Base-by-base conservation (phyloP, 1,284 basidiomycete species). In the Xerocomus cyaneibrunnescens region DNA sequence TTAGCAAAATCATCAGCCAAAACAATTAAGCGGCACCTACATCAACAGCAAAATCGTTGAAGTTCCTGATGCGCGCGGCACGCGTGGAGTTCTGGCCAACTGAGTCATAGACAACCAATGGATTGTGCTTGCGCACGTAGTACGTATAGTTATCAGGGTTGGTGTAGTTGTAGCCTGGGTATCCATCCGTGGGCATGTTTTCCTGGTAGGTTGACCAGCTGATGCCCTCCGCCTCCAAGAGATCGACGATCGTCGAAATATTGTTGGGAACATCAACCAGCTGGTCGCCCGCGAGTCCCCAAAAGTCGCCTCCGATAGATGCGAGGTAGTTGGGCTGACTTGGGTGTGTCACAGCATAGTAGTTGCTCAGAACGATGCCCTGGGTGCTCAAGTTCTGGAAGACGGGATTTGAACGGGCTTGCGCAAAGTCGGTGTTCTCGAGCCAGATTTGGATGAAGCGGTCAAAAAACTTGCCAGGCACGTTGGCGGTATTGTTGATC, bases 291-390 rank as follows among this genome's bases (percentile, higher is more conserved):
- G 62, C 68, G 55, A 81, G 70, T n/a, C 84, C 86, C 37, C 74
- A 87, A 65, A 80, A 85, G 61, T 83, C 79, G 43, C 85, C 86
- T 22, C 76, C 76, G 7, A 75, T 69, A 0, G 71, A 62, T 7
- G 79, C 74, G 32, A 79, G 54, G 54, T 84, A 87, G 62, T 87
- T 85, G 22, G 85, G 85, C 64, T 86, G 73, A 1, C 81, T 84
- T 12, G 84, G 82, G 58, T 87, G 84, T 7, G 85, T 86, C 23
- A 85, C 59, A 1, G 70, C 80, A 55, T 81, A 80, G 66, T 76
- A 85, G 42, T 74, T 70, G 39, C 65, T 70, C 30, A 87, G 71
- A 3, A 75, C 58, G 51, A 87, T 70, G 13, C 83, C 84, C 59
- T 83, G 70, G 45, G 72, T 58, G 16, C 77, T 74, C 39, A 88